Base-by-base conservation (phyloP, 1,284 basidiomycete genomes). In the Trametes versicolor region DNA sequence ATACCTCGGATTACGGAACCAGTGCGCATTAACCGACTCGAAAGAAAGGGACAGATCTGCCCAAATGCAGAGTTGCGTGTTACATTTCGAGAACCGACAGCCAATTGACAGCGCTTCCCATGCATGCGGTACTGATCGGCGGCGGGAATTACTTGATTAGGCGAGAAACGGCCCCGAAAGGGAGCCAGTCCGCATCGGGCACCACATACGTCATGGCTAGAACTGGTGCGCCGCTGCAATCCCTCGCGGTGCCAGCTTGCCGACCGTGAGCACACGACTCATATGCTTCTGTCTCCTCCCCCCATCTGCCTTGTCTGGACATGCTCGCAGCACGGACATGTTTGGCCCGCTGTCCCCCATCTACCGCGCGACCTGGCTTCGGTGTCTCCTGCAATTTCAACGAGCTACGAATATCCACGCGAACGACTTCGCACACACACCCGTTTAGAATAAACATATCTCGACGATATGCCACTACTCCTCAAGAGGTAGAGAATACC, bases 401-500 rank as follows among this genome's bases (percentile, higher is more conserved):
- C 3, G 6, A 29, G 17, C 13, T 2, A 49, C 48, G 48, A 29
- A 27, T 27, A 49, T 2, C 5, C 12, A 5, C 48, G 23, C 6
- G 6, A n/a, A 27, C 25, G 25, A 3, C 23, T 4, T 6, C 15
- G 7, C 48, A 15, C 25, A 29, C 27, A 17, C 25, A 49, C 55
- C 4, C n/a, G 9, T 45, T 10, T 39, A 39, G 37, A 39, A 17
- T 43, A 43, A 4, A 43, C 17, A 25, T 21, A 7, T 5, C 4
- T 21, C 55, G 63, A 53, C 48, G 57, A 29, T 58, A 55, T 50
- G 39, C 50, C 4, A 63, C 65, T 0, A 69, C 67, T 1, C 43
- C 67, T 1, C 68, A 70, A n/a, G 69, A 72, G 36, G 65, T 68
- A 34, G 80, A 81, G 60, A 77, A 76, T 56, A 68, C 76, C 17